phyloP scores from a whole-genome alignment of 768 basidiomycete species.

The Podaxis sp. region DNA sequence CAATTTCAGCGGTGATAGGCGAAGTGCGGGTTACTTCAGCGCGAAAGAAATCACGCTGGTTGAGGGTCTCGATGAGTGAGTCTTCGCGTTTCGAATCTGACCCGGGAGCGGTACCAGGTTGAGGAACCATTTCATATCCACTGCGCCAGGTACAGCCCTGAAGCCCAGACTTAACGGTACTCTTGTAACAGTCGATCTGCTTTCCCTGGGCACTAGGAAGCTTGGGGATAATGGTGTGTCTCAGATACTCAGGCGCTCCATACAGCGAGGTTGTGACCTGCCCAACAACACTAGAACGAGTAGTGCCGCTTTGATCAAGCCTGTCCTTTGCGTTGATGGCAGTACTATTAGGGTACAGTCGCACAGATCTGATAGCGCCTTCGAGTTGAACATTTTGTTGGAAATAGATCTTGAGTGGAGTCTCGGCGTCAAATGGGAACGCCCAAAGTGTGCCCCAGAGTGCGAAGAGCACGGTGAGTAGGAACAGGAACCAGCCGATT shows the following conservation, averaged over 20 bases:
- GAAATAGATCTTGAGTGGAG: constrained; percentile 74
- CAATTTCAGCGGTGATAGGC: constrained; percentile 45
- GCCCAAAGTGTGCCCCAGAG: constrained; percentile 42
- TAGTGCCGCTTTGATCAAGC: neutral
- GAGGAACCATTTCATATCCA: constrained; percentile 33
- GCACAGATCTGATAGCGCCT: constrained; percentile 20
- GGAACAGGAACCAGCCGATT: constrained; percentile 29
- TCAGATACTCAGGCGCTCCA: constrained; percentile 43
- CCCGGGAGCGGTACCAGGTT: constrained; percentile 30
- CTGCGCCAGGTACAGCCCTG: constrained; percentile 50
- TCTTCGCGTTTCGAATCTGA: neutral
- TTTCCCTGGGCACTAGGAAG: constrained; percentile 51
- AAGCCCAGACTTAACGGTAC: constrained; percentile 33
- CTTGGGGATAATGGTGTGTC: constrained; percentile 40
- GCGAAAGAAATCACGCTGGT: constrained; percentile 27
- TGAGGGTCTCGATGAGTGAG: neutral
- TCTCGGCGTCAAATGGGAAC: constrained; percentile 62
- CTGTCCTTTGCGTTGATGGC: constrained; percentile 16
- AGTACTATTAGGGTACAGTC: constrained; percentile 21
- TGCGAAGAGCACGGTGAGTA: constrained; percentile 44
- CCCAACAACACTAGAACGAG: neutral
- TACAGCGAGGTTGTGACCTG: constrained; percentile 43
- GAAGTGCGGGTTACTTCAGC: constrained; percentile 40
- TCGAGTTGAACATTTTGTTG: constrained; percentile 56
- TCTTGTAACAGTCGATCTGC: constrained; percentile 30